A percentile compares a stretch with the other conserved stretches of the same genome.
phyloP scores from a whole-genome alignment of 2,329 filamentous ascomycete species.

The Dactylella cylindrospora region DNA sequence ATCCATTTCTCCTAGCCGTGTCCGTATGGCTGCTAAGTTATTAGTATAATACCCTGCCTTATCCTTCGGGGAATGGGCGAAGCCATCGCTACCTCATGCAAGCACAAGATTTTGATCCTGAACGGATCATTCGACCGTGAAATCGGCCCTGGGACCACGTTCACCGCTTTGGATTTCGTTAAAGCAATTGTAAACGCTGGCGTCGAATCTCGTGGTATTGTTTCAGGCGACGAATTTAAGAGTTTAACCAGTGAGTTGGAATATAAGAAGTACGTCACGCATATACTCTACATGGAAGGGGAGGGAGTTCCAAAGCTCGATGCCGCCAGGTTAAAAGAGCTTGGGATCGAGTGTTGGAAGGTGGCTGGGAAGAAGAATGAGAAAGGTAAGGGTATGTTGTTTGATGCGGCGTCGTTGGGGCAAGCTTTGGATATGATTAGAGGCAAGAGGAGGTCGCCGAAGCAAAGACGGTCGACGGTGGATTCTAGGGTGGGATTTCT shows the following conservation, averaged over 20 bases:
- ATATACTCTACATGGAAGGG: conserved; percentile 77
- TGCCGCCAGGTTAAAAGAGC: conserved; percentile 60
- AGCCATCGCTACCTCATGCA: conserved; percentile 58
- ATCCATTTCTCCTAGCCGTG: no score
- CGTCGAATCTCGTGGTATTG: conserved; percentile 64
- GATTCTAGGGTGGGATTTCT: conserved; percentile 27
- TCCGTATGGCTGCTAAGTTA: not conserved
- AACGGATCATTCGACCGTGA: conserved; percentile 85
- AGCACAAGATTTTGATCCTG: conserved; percentile 72
- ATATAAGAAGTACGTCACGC: conserved; percentile 73
- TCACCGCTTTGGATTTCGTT: conserved; percentile 78
- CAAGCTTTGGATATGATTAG: conserved; percentile 47
- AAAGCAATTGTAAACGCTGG: conserved; percentile 75
- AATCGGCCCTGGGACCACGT: conserved; percentile 67
- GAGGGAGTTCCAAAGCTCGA: conserved; percentile 71
- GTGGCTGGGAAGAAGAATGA: conserved; percentile 53
- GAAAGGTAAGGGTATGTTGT: conserved; percentile 48
- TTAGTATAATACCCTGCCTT: conserved; percentile 73
- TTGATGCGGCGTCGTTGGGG: conserved; percentile 45
- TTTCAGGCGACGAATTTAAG: conserved; percentile 9
- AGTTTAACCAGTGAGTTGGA: conserved; percentile 50
- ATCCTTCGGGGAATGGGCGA: conserved; percentile 75
- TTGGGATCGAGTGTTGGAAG: conserved; percentile 76
- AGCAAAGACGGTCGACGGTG: conserved; percentile 47
- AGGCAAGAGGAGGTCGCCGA: conserved; percentile 44